Evolutionary conservation across 2,329 filamentous ascomycete species (phyloP), one percentile per base, ranked within the genome.

Genomic region (Colletotrichum sp.): DNA sequence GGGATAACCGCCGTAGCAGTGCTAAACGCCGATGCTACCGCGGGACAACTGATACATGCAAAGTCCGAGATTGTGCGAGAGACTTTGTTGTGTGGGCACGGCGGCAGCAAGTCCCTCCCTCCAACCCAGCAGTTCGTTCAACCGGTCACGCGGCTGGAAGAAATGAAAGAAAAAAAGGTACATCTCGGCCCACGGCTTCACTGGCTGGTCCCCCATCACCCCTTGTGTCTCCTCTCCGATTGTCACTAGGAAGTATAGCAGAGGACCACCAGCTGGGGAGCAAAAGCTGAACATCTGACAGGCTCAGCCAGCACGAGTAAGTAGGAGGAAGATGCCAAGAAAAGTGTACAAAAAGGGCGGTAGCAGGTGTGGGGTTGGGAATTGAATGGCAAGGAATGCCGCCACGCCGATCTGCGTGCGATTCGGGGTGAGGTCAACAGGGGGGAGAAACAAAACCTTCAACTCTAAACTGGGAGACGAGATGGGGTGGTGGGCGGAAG

Each of bases 341-440:
- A 49, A 49, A 49, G 44, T 49, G 44, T 49, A 21, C 44, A 21
- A 49, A 49, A 49, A 49, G 5, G 44, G 44, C 44, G 10, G 44
- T 49, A 49, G 21, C n/a, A 16, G 26, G 18, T 62, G 67, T 69
- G 67, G 32, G 67, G 62, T 64, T 59, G 34, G 55, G 8, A 21
- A 44, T 12, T n/a, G 26, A 32, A 34, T 15, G 55, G 55, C 39
- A 36, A 39, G 59, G 67, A 57, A 64, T 73, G 71, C 66, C 44
- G 65, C 32, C 44, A 32, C 67, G 72, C 57, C 72, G 72, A 75
- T 75, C 67, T 18, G 67, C 60, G 39, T 63, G 39, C 34, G 39
- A 73, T 62, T 64, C n/a, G 59, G 66, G 32, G 55, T 44, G 49
- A 57, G 18, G 59, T 30, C 21, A 34, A 30, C 66, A 65, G 68